A percentile compares a stretch with the other conserved stretches of the same genome.
These are phyloP conservation scores for Harringtonia aguacate DNA, from an alignment of 2,329 filamentous ascomycete species.

Conservation along the genomic window DNA sequence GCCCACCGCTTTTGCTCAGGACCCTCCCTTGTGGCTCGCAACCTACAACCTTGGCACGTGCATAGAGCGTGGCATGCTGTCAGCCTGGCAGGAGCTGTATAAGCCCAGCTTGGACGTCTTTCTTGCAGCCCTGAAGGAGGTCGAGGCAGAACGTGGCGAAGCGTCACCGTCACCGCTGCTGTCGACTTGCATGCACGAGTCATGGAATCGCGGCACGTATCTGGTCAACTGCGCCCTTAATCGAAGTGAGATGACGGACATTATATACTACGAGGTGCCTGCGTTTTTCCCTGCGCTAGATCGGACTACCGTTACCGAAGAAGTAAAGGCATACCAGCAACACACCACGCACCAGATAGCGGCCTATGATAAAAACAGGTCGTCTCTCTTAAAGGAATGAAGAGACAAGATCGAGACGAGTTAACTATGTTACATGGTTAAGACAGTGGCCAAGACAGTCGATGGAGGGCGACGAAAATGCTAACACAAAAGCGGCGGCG, in stretches of 20 bases:
- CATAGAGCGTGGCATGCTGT: not conserved
- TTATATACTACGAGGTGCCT: not conserved
- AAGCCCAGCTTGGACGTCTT: not conserved
- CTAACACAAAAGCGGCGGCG: too few species aligned
- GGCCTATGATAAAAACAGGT: not conserved
- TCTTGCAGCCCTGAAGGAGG: too few species aligned
- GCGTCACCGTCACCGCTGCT: too few species aligned
- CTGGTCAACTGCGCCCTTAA: not conserved
- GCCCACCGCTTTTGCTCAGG: constrained; percentile 24
- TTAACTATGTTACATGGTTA: too few species aligned
- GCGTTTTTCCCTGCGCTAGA: not conserved
- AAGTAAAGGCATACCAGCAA: not conserved
- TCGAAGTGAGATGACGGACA: not conserved
- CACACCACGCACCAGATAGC: not conserved
- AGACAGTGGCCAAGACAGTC: too few species aligned
- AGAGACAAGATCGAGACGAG: too few species aligned
- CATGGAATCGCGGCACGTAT: not conserved
- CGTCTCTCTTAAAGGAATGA: not conserved
- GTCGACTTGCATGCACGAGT: not conserved
- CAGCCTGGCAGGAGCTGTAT: not conserved
- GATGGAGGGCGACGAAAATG: too few species aligned
- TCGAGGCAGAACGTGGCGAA: too few species aligned
- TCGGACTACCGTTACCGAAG: not conserved
- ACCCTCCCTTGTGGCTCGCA: constrained; percentile 26
- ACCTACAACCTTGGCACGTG: constrained; percentile 1